These are phyloP conservation scores for Chytriomyces confervae DNA, from an alignment of 192 early-diverging fungal genomes.

Conservation along the genomic window DNA sequence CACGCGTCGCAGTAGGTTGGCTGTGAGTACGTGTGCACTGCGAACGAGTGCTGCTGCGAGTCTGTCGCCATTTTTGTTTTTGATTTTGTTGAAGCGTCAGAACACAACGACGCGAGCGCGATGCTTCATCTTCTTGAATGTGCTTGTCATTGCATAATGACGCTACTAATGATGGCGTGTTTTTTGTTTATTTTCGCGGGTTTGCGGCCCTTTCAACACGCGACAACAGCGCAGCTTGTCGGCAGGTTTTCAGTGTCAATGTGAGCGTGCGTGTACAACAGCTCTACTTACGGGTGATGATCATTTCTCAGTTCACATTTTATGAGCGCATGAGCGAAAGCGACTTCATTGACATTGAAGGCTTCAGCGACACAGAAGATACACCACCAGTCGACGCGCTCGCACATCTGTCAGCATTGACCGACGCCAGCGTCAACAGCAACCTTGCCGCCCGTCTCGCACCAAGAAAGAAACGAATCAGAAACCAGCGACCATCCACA, in stretches of 20 bases:
- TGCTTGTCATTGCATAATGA: too few species aligned
- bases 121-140: too few species aligned
- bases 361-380: slow-evolving; percentile 5
- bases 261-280: background rate
- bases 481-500: too few species aligned
- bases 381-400: background rate
- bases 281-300: background rate
- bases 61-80: too few species aligned
- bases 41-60: slow-evolving; percentile 62
- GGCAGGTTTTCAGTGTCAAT: background rate
- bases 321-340: background rate
- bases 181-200: too few species aligned
- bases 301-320: too few species aligned
- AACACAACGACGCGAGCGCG: background rate
- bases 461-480: too few species aligned
- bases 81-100: background rate
- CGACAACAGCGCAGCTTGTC: background rate
- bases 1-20: slow-evolving; percentile 75
- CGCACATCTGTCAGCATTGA: background rate
- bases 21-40: slow-evolving; percentile 58
- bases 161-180: too few species aligned
- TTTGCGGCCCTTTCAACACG: too few species aligned
- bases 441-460: too few species aligned
- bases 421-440: background rate
- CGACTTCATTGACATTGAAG: slow-evolving; percentile 14